Evolutionary conservation across 2,329 filamentous ascomycete species (phyloP).

Genomic region (Cytospora chrysosperma): DNA sequence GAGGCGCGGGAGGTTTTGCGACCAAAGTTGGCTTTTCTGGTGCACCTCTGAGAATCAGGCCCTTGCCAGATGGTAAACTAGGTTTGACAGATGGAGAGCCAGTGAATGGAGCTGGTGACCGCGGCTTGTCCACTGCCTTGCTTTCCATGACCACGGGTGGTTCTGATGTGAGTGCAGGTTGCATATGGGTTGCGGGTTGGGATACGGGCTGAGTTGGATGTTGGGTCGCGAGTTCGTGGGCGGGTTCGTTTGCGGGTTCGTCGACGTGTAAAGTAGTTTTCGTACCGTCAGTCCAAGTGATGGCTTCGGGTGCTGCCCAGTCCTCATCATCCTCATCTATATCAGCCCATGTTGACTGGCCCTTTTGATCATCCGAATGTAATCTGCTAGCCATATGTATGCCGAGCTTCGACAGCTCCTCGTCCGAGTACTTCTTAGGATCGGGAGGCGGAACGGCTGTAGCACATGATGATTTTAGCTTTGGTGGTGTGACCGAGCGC

Average conservation of each 20-base stretch:
- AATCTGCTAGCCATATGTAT: conserved; percentile 81
- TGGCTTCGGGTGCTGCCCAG: conserved; percentile 80
- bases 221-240: not conserved
- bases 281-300: conserved; percentile 86
- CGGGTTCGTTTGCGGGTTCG: conserved; percentile 37
- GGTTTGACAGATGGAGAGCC: conserved; percentile 45
- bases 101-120: conserved; percentile 33
- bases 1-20: conserved; percentile 65
- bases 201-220: too few species aligned
- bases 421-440: conserved; percentile 80
- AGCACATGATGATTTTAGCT: conserved; percentile 25
- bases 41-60: conserved; percentile 63
- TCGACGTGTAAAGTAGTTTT: conserved; percentile 71
- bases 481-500: not conserved
- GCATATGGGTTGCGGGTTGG: not conserved
- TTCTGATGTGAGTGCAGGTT: not conserved
- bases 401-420: conserved; percentile 82
- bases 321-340: conserved; percentile 81
- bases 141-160: conserved; percentile 28
- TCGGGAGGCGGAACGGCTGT: conserved; percentile 64
- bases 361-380: conserved; percentile 70
- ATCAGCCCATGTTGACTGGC: conserved; percentile 76
- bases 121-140: conserved; percentile 42
- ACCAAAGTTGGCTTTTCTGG: conserved; percentile 72
- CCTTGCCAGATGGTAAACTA: conserved; percentile 54